Base-by-base conservation (phyloP, 2,329 filamentous ascomycete species). In the Cryphonectria nitschkei region DNA sequence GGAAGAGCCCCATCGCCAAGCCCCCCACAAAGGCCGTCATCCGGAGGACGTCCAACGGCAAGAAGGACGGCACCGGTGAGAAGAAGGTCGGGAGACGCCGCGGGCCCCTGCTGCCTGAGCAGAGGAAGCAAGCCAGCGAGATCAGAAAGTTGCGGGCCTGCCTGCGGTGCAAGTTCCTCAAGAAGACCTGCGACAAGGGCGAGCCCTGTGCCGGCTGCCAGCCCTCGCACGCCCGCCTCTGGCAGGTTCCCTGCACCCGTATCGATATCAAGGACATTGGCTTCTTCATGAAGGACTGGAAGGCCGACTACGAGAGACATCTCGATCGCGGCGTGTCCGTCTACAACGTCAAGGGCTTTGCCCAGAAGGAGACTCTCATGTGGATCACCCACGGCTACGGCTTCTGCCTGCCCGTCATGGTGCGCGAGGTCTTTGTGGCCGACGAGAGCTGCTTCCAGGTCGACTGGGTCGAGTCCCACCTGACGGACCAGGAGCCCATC, bases 261-360 rank as follows among this genome's bases (percentile, higher is more conserved):
- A 97, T 98, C 78, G 95, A 98, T 81, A 98, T 98, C 86, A 98
- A 97, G 87, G 95, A 98, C 78, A 97, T 98, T 77, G 93, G 90
- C 60, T 97, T 97, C 82, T 98, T 98, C 86, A 96, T 98, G 93
- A 98, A 98, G 86, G 95, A 98, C 82, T 98, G 95, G 95, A 97
- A 95, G 83, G 95, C 94, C 61, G 95, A 98, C 81, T 97, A 96
- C 77, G 94, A 97, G 83, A 92, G 94, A 76, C 95, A 98, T 79
- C 89, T 96, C 76, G 92, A 89, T 74, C 89, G 93, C 70, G 93
- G 93, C 69, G 94, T 98, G 79, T 97, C 94, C 1, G 92, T 97
- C 65, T 95, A 92, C 82, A 98, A 98, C 79, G 96, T 98, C 84
- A 97, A 97, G 85, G 95, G 95, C 66, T 91, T 91, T 74, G 84